Evolutionary conservation across 257 asterid genomes (phyloP), one percentile per base, ranked within the genome.

Genomic region (Nyctanthes arbortristis): DNA sequence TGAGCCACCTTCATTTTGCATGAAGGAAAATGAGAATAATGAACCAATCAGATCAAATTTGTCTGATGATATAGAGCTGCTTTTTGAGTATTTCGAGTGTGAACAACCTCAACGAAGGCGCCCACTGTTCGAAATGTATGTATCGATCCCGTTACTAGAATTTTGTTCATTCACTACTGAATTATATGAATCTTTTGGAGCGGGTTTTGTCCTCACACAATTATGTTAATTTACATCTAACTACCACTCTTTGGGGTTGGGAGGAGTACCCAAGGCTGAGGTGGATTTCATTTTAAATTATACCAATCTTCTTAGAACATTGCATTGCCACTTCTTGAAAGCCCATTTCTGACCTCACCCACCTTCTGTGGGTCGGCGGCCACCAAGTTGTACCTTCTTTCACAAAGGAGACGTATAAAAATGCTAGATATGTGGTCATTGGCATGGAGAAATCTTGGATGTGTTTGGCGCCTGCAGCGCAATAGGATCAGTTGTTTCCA

Each of bases 31-130:
- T 25, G 57, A 32, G 16, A 35, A 39, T 54, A 20, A 33, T 49
- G 12, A 33, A 60, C 58, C 54, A n/a, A 18, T 25, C 57, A 62
- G 28, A 30, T 40, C 29, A 3, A 43, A 43, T 20, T 69, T 29
- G 10, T 31, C 71, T 36, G 80, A 65, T 65, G 73, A 65, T 57
- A 3, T 61, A 58, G 76, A 76, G 32, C 69, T 76, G 64, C 72
- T 76, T 63, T 70, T 76, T 37, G 80, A 76, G 43, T 76, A 59
- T 70, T 70, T 76, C 27, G 80, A 76, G 65, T 58, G 68, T 49
- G 80, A 76, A 27, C 76, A 65, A 58, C 80, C 80, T 70, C 80
- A 76, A 18, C 65, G 58, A 69, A 66, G 80, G 57, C 69, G 73
- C 18, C 80, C 80, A 8, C 47, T 76, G 32, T 76, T 70, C 32